A percentile compares a stretch with the other conserved stretches of the same genome.
phyloP scores from a whole-genome alignment of 495 filamentous ascomycete species.

The Podospora pseudopauciseta region DNA sequence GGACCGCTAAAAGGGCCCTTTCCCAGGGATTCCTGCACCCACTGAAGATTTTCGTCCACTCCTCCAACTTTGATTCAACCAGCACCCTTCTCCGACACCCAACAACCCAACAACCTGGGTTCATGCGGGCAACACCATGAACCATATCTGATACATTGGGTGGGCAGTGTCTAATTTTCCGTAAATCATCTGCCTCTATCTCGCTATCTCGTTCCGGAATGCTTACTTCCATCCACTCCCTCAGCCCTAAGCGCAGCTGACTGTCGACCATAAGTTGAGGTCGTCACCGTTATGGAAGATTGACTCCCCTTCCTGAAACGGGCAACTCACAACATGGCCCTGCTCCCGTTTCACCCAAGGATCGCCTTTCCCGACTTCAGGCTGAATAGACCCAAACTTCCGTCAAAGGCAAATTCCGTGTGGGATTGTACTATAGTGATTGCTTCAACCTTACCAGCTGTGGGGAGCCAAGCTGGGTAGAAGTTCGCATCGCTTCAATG shows the following conservation, averaged over 20 bases:
- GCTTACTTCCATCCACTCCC: constrained; percentile 7
- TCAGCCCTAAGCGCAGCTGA: background rate
- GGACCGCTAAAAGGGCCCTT: background rate
- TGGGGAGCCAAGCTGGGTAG: background rate
- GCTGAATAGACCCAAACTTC: constrained; percentile 20
- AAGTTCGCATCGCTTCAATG: constrained; percentile 8
- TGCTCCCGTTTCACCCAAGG: constrained; percentile 2
- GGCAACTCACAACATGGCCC: background rate
- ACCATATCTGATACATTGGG: background rate
- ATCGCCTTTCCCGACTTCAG: constrained; percentile 18
- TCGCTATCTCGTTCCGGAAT: background rate
- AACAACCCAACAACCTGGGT: background rate
- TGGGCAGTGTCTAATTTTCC: constrained; percentile 1
- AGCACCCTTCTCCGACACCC: background rate
- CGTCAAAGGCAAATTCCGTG: background rate
- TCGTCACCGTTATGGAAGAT: constrained; percentile 6
- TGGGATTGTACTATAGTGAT: background rate
- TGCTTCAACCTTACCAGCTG: background rate
- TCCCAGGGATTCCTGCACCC: background rate
- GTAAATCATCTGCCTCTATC: background rate
- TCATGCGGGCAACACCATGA: background rate
- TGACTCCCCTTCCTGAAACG: background rate
- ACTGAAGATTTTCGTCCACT: background rate
- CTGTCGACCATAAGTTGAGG: background rate
- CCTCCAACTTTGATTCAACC: background rate